Evolutionary conservation across 2,329 filamentous ascomycete species (phyloP).

Genomic region (Chaetothyriales sp.): DNA sequence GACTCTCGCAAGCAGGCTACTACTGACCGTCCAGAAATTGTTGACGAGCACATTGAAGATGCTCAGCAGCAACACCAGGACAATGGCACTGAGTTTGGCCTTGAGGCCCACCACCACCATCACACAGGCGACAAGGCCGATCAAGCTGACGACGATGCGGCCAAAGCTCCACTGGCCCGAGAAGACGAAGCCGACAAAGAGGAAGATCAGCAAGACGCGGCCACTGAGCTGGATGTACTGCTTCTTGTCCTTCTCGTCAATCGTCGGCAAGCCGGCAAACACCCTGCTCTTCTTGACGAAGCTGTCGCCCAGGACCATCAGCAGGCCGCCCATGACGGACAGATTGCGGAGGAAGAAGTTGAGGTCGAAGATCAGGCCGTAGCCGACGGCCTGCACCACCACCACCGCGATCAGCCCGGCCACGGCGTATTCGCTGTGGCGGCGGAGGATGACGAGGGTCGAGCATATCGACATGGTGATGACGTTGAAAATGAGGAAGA

Average conservation of each 20-base stretch:
- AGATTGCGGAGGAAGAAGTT: conserved; percentile 99
- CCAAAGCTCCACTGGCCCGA: conserved; percentile 85
- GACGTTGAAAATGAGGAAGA: conserved; percentile 86
- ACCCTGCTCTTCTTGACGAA: conserved; percentile 97
- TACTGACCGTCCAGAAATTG: conserved; percentile 97
- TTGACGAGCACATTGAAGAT: conserved; percentile 95
- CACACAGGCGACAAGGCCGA: conserved; percentile 82
- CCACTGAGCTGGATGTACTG: conserved; percentile 99
- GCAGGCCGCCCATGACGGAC: conserved; percentile 86
- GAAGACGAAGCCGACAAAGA: conserved; percentile 94
- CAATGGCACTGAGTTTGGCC: conserved; percentile 95
- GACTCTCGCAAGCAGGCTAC: conserved; percentile 1
- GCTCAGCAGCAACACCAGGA: conserved; percentile 88
- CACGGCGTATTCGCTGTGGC: conserved; percentile 86
- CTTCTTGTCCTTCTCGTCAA: conserved; percentile 99
- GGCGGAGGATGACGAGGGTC: conserved; percentile 74
- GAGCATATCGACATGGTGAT: conserved; percentile 76
- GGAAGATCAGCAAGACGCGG: conserved; percentile 87
- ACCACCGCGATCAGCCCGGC: conserved; percentile 81
- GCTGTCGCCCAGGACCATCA: conserved; percentile 96
- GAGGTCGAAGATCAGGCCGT: conserved; percentile 94
- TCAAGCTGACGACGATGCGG: conserved; percentile 67
- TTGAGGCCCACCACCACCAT: conserved; percentile 99
- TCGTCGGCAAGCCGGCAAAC: conserved; percentile 79
- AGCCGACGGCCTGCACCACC: conserved; percentile 83